Evolutionary conservation across 805 yeast genomes (phyloP), one percentile per base, ranked within the genome.

Genomic region (Sugiyamaella lignohabitans): DNA sequence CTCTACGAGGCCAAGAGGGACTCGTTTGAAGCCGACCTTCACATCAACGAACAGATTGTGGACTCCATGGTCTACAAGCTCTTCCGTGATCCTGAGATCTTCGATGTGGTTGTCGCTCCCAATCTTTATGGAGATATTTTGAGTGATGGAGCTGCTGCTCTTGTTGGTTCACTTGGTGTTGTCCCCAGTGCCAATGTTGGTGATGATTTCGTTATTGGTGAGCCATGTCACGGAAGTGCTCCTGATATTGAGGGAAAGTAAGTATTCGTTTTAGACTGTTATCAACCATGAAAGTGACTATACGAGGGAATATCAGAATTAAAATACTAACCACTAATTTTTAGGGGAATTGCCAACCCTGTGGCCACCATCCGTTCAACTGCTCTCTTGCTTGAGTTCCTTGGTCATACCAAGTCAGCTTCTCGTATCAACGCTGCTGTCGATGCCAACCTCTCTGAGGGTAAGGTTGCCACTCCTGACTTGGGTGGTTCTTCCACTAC

Each of bases 151-250:
- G 95, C 96, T 16, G 84, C 94, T 27, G 96, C 87, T 42, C 87
- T 89, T 49, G 89, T 96, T 2, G 98, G 98, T 43, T 91, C 98
- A 24, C 78, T 93, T 55, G 98, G 98, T 64, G 95, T 93, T 48
- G 97, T 93, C 48, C 98, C 98, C 61, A 84, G 95, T 46, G 98
- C 98, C 51, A 93, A 93, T 63, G 98, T 93, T 53, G 98, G 98
- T 61, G 96, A 88, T 64, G 70, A 75, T 65, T 91, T 93, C 64
- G 97, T 94, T 53, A 87, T 93, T 64, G 98, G 98, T 66, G 98
- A 93, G 72, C 98, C 98, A 64, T 89, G 97, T 65, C 98, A 93
- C 71, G 98, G 98, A 52, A 86, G 96, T 47, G 98, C 98, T 46
- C 98, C 98, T 48, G 98, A 93, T 67, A 93, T 93, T 57, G 96